Percentiles rank a stretch among this genome's conserved stretches.
These are phyloP conservation scores for Starmerella khaoyaiensis DNA, from an alignment of 805 yeast genomes.

Conservation along the genomic window DNA sequence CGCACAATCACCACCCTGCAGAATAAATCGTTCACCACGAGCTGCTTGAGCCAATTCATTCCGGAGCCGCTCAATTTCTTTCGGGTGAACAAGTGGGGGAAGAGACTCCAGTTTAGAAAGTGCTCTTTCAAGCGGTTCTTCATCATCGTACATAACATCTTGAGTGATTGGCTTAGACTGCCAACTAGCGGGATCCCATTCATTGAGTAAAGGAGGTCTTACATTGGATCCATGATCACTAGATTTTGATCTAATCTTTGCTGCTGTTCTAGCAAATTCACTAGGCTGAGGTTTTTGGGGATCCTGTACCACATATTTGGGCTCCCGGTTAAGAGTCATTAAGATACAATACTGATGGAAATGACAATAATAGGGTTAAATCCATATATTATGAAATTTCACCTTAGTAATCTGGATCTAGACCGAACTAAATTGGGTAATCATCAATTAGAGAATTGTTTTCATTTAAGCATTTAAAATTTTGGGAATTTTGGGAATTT, in stretches of 20 bases:
- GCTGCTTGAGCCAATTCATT: conserved; percentile 31
- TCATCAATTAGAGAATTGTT: too few relatives aligned
- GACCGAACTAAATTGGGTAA: too few relatives aligned
- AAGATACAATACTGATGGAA: background rate
- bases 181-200: conserved; percentile 34
- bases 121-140: conserved; percentile 29
- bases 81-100: conserved; percentile 33
- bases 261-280: conserved; percentile 30
- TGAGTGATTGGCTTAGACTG: conserved; percentile 33
- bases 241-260: conserved; percentile 30
- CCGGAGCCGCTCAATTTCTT: conserved; percentile 29
- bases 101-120: conserved; percentile 32
- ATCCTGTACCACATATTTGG: conserved; percentile 24
- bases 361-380: background rate
- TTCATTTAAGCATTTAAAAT: too few relatives aligned
- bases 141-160: conserved; percentile 33
- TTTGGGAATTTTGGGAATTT: too few relatives aligned
- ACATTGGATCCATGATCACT: conserved; percentile 16
- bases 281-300: conserved; percentile 29
- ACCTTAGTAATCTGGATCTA: background rate
- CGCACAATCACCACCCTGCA: conserved; percentile 37
- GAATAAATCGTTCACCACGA: conserved; percentile 33
- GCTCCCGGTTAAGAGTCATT: conserved; percentile 9
- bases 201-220: conserved; percentile 13
- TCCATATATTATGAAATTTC: background rate